These are phyloP conservation scores for Candida tropicalis DNA, from an alignment of 1,139 yeast species.

Conservation along the genomic window DNA sequence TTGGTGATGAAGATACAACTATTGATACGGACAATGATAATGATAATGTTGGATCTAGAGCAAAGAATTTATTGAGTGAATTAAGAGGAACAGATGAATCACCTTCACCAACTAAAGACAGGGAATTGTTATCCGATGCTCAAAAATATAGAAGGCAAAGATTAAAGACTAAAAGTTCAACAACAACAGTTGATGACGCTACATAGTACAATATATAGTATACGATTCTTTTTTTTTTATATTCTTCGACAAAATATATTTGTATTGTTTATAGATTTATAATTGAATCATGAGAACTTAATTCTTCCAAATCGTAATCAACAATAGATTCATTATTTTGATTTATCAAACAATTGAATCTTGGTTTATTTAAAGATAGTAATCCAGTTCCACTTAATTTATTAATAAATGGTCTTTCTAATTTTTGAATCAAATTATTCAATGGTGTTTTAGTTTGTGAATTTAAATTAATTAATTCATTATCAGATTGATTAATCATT, in stretches of 20 bases:
- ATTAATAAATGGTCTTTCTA: slow-evolving; percentile 38
- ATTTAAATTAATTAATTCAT: slow-evolving; percentile 18
- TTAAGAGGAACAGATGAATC: slow-evolving; percentile 44
- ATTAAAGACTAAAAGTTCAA: slow-evolving; percentile 14
- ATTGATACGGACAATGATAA: slow-evolving; percentile 18
- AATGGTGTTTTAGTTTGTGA: neutral
- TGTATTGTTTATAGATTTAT: slow-evolving; percentile 19
- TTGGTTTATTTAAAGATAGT: slow-evolving; percentile 39
- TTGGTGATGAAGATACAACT: slow-evolving; percentile 8
- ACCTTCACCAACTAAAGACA: slow-evolving; percentile 5
- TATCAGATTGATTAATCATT: slow-evolving; percentile 17
- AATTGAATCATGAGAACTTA: slow-evolving; percentile 21
- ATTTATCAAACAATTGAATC: slow-evolving; percentile 34
- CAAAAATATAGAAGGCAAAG: slow-evolving; percentile 43
- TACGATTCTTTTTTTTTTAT: neutral
- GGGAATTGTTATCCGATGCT: slow-evolving; percentile 32
- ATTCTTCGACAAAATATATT: neutral
- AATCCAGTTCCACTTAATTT: slow-evolving; percentile 48
- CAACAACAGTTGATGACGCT: slow-evolving; percentile 6
- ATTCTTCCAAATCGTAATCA: slow-evolving; percentile 42
- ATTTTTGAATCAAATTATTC: slow-evolving; percentile 19
- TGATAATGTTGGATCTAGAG: slow-evolving; percentile 57
- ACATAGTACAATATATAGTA: neutral
- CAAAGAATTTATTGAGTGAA: slow-evolving; percentile 60
- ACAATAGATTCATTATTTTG: slow-evolving; percentile 23